These are phyloP conservation scores for Candida tetrigidarum DNA, from an alignment of 1,139 yeast genomes.

Conservation along the genomic window DNA sequence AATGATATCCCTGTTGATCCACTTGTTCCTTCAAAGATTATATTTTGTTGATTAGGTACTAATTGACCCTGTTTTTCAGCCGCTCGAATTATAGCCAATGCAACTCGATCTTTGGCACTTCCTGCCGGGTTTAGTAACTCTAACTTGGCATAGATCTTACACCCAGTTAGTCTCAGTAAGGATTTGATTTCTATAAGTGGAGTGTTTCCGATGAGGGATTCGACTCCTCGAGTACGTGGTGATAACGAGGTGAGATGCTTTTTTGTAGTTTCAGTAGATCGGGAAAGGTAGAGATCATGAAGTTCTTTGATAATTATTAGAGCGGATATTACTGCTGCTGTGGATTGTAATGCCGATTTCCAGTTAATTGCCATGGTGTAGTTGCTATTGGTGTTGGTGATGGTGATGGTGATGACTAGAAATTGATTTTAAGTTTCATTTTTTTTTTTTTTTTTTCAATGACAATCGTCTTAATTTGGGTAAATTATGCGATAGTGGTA, in stretches of 20 bases:
- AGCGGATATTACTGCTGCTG: constrained; percentile 22
- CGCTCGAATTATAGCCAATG: constrained; percentile 75
- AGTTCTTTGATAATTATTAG: constrained; percentile 19
- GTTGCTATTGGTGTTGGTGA: not conserved
- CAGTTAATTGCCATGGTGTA: constrained; percentile 14
- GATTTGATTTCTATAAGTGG: constrained; percentile 81
- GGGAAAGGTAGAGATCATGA: constrained; percentile 11
- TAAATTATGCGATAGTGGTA: not conserved
- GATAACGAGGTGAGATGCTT: constrained; percentile 27
- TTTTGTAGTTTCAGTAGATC: too few relatives aligned
- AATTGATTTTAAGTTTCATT: too few relatives aligned
- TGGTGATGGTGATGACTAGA: constrained; percentile 1
- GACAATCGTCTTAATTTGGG: not conserved
- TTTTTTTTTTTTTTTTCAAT: constrained; percentile 1
- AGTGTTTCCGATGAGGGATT: constrained; percentile 82
- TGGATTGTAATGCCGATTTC: constrained; percentile 19
- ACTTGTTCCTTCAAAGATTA: constrained; percentile 90
- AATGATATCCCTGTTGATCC: constrained; percentile 97
- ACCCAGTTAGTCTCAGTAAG: constrained; percentile 74
- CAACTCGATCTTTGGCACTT: constrained; percentile 94
- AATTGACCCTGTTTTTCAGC: constrained; percentile 66
- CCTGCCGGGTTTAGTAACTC: constrained; percentile 94
- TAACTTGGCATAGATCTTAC: constrained; percentile 83
- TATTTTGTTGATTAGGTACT: constrained; percentile 58
- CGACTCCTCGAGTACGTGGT: constrained; percentile 44